Percentiles rank a stretch among this genome's conserved stretches.
phyloP scores from a whole-genome alignment of 1,284 basidiomycete species.

The Cerrena zonata region DNA sequence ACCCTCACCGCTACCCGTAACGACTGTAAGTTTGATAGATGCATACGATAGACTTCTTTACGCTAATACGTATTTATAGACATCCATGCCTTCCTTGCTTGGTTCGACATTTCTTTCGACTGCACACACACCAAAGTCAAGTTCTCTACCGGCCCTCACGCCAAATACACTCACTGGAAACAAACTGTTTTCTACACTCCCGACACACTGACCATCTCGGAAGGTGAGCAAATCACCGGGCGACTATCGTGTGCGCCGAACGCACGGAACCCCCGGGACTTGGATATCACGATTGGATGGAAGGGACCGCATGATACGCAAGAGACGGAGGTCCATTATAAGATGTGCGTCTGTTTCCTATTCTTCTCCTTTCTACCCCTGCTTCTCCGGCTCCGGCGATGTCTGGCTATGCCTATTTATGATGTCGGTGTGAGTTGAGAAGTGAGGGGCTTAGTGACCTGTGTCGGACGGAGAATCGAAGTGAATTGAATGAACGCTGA shows the following conservation, averaged over 20 bases:
- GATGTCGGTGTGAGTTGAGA: no score
- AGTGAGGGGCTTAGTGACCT: no score
- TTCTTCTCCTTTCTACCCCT: constrained; percentile 13
- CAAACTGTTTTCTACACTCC: constrained; percentile 98
- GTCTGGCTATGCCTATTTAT: no score
- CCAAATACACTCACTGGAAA: constrained; percentile 98
- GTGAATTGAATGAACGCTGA: constrained; percentile 51
- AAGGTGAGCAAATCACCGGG: constrained; percentile 72
- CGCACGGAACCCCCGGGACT: constrained; percentile 83
- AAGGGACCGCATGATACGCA: constrained; percentile 35
- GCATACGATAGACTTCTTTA: background rate
- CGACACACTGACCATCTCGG: constrained; percentile 57
- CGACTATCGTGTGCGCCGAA: constrained; percentile 78
- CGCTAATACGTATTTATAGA: constrained; percentile 41
- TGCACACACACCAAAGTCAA: constrained; percentile 94
- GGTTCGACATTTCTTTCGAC: constrained; percentile 97
- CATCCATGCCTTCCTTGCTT: constrained; percentile 97
- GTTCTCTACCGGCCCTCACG: constrained; percentile 93
- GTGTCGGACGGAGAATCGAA: background rate
- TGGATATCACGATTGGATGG: constrained; percentile 84
- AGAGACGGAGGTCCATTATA: constrained; percentile 52
- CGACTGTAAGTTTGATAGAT: constrained; percentile 72
- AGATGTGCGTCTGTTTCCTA: constrained; percentile 63
- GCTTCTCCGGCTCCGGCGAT: no score
- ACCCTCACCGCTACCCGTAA: constrained; percentile 79